Percentiles rank a stretch among this genome's conserved stretches.
Conservation (phyloP, 108 stramenopile species). For the Nannochloropsis granulata region DNA sequence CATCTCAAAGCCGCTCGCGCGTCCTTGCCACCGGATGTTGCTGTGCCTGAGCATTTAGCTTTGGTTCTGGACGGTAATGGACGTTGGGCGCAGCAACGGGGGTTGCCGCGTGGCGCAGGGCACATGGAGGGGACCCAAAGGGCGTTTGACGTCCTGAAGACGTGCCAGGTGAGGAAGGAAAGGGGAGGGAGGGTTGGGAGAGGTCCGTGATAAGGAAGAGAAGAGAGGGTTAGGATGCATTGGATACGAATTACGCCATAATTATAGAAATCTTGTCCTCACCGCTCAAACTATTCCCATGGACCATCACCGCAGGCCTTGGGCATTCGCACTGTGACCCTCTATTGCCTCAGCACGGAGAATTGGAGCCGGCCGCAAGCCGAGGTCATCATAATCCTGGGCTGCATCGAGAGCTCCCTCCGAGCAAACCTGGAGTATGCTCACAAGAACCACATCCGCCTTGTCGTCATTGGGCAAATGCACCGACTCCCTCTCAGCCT, state of each 20-base stretch:
- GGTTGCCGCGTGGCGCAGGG: slow-evolving; percentile 22
- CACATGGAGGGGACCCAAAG: slow-evolving; percentile 26
- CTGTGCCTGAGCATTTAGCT: slow-evolving; percentile 27
- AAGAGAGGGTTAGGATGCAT: no score
- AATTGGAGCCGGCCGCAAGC: slow-evolving; percentile 55
- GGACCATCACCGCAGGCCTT: background rate
- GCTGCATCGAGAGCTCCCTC: background rate
- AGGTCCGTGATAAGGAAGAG: no score
- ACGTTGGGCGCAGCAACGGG: slow-evolving; percentile 21
- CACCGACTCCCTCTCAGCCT: slow-evolving; percentile 46
- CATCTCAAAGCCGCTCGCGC: no score
- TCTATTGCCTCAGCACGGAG: slow-evolving; percentile 80
- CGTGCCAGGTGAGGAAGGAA: background rate
- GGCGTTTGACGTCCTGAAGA: slow-evolving; percentile 22
- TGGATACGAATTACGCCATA: no score
- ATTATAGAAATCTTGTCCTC: no score
- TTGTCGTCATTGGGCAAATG: slow-evolving; percentile 55
- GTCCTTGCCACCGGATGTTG: background rate
- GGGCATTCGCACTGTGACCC: slow-evolving; percentile 41
- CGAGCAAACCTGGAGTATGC: slow-evolving; percentile 18
- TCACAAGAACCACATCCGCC: slow-evolving; percentile 41
- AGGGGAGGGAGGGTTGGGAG: background rate
- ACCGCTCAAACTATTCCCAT: no score
- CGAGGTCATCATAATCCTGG: background rate
- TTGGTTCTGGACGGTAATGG: slow-evolving; percentile 39